Conservation (phyloP, 352 stramenopile species). For the Phytophthora tentaculata region DNA sequence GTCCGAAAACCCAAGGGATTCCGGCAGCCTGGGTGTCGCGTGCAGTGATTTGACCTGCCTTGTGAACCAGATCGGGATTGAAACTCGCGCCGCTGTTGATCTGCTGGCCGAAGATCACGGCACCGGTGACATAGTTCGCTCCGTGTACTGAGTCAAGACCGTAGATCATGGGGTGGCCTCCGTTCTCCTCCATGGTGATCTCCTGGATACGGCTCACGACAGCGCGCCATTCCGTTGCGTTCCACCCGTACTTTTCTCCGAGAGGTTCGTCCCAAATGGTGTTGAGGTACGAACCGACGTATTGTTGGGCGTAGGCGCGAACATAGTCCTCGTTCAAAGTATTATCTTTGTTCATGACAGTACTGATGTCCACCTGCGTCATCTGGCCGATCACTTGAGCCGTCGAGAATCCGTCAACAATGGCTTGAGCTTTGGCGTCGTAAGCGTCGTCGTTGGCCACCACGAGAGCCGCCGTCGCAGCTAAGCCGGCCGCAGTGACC, state of each 20-base stretch:
- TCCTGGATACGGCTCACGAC: slow-evolving; percentile 73
- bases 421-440: slow-evolving; percentile 33
- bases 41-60: slow-evolving; percentile 70
- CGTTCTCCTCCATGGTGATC: slow-evolving; percentile 73
- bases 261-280: slow-evolving; percentile 57
- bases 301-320: slow-evolving; percentile 63
- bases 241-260: slow-evolving; percentile 55
- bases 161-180: slow-evolving; percentile 73
- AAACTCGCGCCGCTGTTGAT: slow-evolving; percentile 90
- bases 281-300: slow-evolving; percentile 90
- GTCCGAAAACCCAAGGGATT: slow-evolving; percentile 90
- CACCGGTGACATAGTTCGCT: slow-evolving; percentile 80
- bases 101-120: slow-evolving; percentile 86
- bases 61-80: slow-evolving; percentile 70
- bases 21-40: slow-evolving; percentile 84
- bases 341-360: slow-evolving; percentile 32
- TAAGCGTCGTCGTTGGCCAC: slow-evolving; percentile 20
- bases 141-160: slow-evolving; percentile 91
- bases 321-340: slow-evolving; percentile 63
- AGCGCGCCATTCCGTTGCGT: slow-evolving; percentile 61
- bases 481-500: slow-evolving; percentile 12
- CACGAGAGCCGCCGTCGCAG: slow-evolving; percentile 3
- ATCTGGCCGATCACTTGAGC: slow-evolving; percentile 81
- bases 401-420: slow-evolving; percentile 31
- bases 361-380: slow-evolving; percentile 81